Evolutionary conservation across 805 yeast genomes (phyloP).

Genomic region (Komagataella pseudopastoris): DNA sequence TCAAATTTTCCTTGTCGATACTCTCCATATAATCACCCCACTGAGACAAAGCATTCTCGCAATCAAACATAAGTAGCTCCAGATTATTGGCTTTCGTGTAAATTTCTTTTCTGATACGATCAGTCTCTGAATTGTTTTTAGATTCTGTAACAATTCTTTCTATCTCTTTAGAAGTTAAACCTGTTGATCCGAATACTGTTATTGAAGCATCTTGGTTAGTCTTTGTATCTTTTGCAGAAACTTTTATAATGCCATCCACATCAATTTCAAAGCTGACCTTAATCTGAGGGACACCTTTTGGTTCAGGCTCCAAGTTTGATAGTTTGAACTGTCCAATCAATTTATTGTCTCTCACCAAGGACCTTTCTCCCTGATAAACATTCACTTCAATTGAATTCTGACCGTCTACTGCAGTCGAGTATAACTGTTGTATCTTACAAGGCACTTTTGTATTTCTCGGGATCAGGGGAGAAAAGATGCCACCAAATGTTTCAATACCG

Average conservation of each 20-base stretch:
- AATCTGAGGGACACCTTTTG: constrained; percentile 82
- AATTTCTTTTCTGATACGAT: constrained; percentile 73
- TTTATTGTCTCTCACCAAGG: constrained; percentile 89
- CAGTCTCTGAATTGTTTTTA: constrained; percentile 78
- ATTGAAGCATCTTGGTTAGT: constrained; percentile 89
- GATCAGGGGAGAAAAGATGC: constrained; percentile 81
- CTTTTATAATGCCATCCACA: constrained; percentile 95
- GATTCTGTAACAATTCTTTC: constrained; percentile 88
- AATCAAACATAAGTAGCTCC: constrained; percentile 20
- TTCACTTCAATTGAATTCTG: constrained; percentile 91
- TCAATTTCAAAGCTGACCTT: constrained; percentile 92
- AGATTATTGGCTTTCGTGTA: constrained; percentile 69
- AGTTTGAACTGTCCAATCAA: constrained; percentile 89
- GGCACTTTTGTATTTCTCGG: constrained; percentile 90
- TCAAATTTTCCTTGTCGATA: constrained; percentile 6
- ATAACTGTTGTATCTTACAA: constrained; percentile 84
- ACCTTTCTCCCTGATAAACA: constrained; percentile 97
- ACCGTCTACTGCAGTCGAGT: constrained; percentile 91
- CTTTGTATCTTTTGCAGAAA: constrained; percentile 86
- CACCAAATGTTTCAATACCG: constrained; percentile 96
- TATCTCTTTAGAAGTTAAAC: constrained; percentile 80
- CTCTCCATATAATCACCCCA: constrained; percentile 9
- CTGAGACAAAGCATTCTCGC: constrained; percentile 18
- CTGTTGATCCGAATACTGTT: constrained; percentile 94
- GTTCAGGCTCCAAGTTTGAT: constrained; percentile 81